A percentile compares a stretch with the other conserved stretches of the same genome.
These are phyloP conservation scores for Stygiomarasmius scandens DNA, from an alignment of 1,284 basidiomycete species.

Conservation along the genomic window DNA sequence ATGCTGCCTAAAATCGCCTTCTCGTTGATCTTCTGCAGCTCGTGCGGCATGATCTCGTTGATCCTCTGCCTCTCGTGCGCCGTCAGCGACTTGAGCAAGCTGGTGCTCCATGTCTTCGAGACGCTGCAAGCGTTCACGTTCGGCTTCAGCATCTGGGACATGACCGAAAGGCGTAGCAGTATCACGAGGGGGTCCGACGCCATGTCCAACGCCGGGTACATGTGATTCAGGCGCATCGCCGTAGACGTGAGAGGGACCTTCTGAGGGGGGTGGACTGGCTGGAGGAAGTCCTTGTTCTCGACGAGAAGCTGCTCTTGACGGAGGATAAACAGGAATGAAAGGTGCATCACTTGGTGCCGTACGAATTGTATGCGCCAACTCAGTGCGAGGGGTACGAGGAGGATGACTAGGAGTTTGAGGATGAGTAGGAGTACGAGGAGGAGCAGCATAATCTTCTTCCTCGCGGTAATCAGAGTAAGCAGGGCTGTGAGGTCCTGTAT, in stretches of 20 bases:
- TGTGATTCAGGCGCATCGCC: background rate
- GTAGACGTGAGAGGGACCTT: background rate
- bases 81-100: slow-evolving; percentile 46
- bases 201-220: background rate
- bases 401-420: background rate
- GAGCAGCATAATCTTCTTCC: background rate
- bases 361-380: background rate
- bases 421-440: too few relatives aligned
- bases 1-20: slow-evolving; percentile 59
- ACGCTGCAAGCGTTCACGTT: slow-evolving; percentile 55
- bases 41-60: slow-evolving; percentile 62
- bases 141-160: slow-evolving; percentile 49
- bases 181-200: slow-evolving; percentile 1
- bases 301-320: slow-evolving; percentile 7
- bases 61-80: slow-evolving; percentile 59
- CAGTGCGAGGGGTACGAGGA: slow-evolving; percentile 1
- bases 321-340: slow-evolving; percentile 1
- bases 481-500: background rate
- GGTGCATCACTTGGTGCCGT: background rate
- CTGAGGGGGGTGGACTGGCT: background rate
- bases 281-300: background rate
- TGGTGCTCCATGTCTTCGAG: slow-evolving; percentile 57
- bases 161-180: slow-evolving; percentile 29
- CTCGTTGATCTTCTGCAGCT: slow-evolving; percentile 62
- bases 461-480: background rate